A percentile compares a stretch with the other conserved stretches of the same genome.
phyloP scores from a whole-genome alignment of 164 flowering plant species.

The Vitis rupestris region DNA sequence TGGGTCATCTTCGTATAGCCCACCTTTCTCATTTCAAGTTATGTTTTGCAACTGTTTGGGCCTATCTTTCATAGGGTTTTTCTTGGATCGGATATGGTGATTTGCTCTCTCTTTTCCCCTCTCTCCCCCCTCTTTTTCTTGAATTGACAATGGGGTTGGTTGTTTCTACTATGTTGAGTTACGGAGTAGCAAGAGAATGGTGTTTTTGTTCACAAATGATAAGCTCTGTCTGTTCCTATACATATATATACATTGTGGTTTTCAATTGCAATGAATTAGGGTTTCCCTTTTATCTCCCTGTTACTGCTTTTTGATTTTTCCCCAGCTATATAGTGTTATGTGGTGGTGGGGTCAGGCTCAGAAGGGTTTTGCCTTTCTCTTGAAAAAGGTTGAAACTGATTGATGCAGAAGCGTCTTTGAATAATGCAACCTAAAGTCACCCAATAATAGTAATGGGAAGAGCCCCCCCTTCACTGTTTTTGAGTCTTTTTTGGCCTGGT shows the following conservation, averaged over 20 bases:
- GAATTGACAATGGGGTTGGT: not conserved
- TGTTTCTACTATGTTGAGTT: not conserved
- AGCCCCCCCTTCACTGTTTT: not conserved
- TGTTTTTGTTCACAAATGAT: not conserved
- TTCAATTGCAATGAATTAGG: not conserved
- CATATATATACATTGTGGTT: conserved; percentile 1
- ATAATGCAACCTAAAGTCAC: conserved; percentile 1
- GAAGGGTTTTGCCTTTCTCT: not conserved
- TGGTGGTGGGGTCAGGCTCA: not conserved
- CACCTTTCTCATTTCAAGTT: too few species aligned
- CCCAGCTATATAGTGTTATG: too few species aligned
- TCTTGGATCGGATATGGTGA: not conserved
- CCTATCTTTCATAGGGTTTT: too few species aligned
- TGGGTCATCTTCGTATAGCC: not conserved
- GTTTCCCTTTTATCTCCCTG: not conserved
- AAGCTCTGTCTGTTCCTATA: not conserved
- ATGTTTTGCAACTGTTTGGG: too few species aligned
- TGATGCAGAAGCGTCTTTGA: not conserved
- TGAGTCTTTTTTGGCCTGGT: not conserved
- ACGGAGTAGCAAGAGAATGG: not conserved
- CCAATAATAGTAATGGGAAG: not conserved
- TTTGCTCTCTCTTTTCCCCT: not conserved
- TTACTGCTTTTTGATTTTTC: not conserved
- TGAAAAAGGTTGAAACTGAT: conserved; percentile 5
- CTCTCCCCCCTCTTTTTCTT: not conserved